A percentile compares a stretch with the other conserved stretches of the same genome.
These are phyloP conservation scores for Arthroderma sp. DNA, from an alignment of 2,329 filamentous ascomycete species.

Conservation along the genomic window DNA sequence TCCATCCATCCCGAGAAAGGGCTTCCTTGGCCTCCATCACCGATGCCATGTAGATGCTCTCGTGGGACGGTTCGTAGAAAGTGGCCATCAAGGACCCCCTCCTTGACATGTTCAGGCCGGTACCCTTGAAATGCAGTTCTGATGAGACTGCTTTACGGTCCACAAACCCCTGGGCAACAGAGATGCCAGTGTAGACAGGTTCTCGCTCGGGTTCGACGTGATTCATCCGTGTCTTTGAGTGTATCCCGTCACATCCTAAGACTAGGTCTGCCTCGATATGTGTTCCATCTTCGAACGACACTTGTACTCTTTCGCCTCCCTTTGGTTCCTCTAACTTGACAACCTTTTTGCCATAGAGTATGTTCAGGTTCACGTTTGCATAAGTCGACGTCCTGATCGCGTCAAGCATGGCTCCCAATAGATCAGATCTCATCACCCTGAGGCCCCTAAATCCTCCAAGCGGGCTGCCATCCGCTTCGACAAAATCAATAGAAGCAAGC, in stretches of 20 bases:
- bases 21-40: slow-evolving; percentile 26
- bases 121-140: slow-evolving; percentile 29
- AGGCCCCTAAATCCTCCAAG: slow-evolving; percentile 35
- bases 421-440: slow-evolving; percentile 42
- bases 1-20: slow-evolving; percentile 11
- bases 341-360: slow-evolving; percentile 33
- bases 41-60: slow-evolving; percentile 16
- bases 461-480: slow-evolving; percentile 26
- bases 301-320: slow-evolving; percentile 31
- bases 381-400: not conserved
- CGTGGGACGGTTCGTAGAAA: slow-evolving; percentile 27
- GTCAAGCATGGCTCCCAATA: slow-evolving; percentile 40
- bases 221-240: slow-evolving; percentile 41
- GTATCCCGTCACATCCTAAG: slow-evolving; percentile 49
- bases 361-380: slow-evolving; percentile 8
- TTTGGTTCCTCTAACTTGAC: slow-evolving; percentile 39
- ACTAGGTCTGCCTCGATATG: slow-evolving; percentile 34
- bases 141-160: slow-evolving; percentile 13
- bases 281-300: slow-evolving; percentile 39
- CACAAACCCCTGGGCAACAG: slow-evolving; percentile 18
- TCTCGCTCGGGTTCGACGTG: slow-evolving; percentile 40
- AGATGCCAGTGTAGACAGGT: slow-evolving; percentile 40
- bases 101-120: slow-evolving; percentile 35
- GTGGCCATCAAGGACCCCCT: slow-evolving; percentile 41
- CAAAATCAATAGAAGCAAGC: slow-evolving; percentile 32